Percentiles rank a stretch among this genome's conserved stretches.
Evolutionary conservation across 441 rosid species (phyloP).

Genomic region (Raphanus hybrid): DNA sequence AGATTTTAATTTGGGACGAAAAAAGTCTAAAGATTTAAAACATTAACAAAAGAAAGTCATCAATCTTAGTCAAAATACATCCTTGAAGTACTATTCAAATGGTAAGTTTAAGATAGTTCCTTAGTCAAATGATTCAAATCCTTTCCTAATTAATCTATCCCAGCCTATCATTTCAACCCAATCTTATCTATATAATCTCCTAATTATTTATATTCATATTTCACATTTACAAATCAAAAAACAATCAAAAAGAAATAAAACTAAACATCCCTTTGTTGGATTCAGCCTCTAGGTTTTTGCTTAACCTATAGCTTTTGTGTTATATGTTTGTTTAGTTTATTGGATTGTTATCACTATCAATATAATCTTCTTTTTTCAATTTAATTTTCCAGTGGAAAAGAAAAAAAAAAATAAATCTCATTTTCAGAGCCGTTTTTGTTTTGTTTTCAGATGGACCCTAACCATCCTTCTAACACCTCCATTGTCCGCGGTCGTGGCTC

Average conservation of each 20-base stretch:
- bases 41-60: slow-evolving; percentile 26
- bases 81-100: background rate
- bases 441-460: slow-evolving; percentile 7
- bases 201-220: background rate
- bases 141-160: background rate
- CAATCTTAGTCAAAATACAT: slow-evolving; percentile 4
- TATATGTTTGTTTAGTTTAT: background rate
- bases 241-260: slow-evolving; percentile 19
- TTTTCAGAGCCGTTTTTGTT: background rate
- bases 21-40: background rate
- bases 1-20: background rate
- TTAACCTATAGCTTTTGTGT: background rate
- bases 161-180: slow-evolving; percentile 11
- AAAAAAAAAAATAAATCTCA: slow-evolving; percentile 23
- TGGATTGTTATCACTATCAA: background rate
- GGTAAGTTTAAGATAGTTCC: slow-evolving; percentile 11
- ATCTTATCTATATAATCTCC: slow-evolving; percentile 8
- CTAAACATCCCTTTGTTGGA: slow-evolving; percentile 20
- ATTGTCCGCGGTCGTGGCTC: slow-evolving; percentile 7
- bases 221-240: slow-evolving; percentile 3
- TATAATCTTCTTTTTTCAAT: background rate
- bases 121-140: background rate
- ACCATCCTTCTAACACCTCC: slow-evolving; percentile 20
- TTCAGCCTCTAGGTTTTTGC: background rate
- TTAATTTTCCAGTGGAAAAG: background rate